Evolutionary conservation across 2,329 filamentous ascomycete genomes (phyloP), one percentile per base, ranked within the genome.

Genomic region (Coleophoma crateriformis): DNA sequence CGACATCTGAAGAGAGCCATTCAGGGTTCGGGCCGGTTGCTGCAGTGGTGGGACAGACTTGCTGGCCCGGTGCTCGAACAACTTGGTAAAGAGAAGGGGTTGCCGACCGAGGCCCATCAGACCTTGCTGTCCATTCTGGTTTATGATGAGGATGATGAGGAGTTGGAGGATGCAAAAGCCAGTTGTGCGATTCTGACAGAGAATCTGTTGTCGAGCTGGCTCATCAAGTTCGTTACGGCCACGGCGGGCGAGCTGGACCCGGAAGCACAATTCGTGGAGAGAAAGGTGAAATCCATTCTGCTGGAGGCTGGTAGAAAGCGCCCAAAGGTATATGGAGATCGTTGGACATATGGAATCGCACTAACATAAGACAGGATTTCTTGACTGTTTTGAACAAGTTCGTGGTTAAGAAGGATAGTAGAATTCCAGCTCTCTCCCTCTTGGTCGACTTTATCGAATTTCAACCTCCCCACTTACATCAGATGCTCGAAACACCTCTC

Each of bases 401-500:
- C 54, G 77, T 94, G 52, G 71, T 85, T 22, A 79, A 81, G 54
- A 81, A 76, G 54, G 75, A 81, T 17, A 78, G 81, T 52, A 82
- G 88, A 17, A 76, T 82, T 48, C 78, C 81, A 52, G 77, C 81
- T 8, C 67, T 91, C 32, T 78, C 78, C 15, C 74, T 94, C 11
- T 71, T 94, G 14, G 84, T 82, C 61, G 80, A 85, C 41, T 91
- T 90, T 56, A 78, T 94, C 35, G 80, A 85, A 54, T 79, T 82
- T 51, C 85, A 90, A 56, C 86, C 88, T n/a, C 88, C 88, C 4
- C 88, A 91, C 67, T 73, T 94, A 2, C 81, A 94, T 61, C 75
- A 84, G 34, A 49, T 90, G 34, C 68, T 87, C 5, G 78, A 90
- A 56, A 91, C 87, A 1, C 78, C 82, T 0, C 71, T 94, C 1